phyloP scores from a whole-genome alignment of 2,329 filamentous ascomycete genomes.

The Penicillium freii region DNA sequence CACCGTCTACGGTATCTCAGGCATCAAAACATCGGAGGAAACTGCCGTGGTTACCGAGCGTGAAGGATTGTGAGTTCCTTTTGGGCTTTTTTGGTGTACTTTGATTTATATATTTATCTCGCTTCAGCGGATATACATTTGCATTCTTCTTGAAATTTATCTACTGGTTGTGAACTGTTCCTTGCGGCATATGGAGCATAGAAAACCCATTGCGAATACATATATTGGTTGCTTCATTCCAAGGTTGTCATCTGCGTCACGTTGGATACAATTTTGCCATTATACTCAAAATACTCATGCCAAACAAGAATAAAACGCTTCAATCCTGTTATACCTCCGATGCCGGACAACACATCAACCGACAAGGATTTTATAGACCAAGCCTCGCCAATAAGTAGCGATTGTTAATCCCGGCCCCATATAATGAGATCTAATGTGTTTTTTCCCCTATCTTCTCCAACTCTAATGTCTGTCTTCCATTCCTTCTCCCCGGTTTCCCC shows the following conservation, averaged over 20 bases:
- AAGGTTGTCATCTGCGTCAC: neutral
- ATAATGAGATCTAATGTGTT: neutral
- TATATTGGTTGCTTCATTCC: neutral
- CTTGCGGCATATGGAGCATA: neutral
- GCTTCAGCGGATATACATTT: neutral
- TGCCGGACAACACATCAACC: neutral
- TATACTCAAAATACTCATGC: neutral
- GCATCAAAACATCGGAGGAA: constrained; percentile 2
- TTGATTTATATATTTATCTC: neutral
- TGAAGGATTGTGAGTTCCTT: neutral
- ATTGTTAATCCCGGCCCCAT: neutral
- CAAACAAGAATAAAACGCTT: neutral
- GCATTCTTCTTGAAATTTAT: neutral
- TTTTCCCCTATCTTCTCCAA: neutral
- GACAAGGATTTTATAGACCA: neutral
- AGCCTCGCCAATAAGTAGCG: neutral
- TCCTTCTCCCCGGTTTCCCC: neutral
- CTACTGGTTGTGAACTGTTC: neutral
- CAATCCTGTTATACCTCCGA: neutral
- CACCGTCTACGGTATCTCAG: constrained; percentile 56
- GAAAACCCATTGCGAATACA: neutral
- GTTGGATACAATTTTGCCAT: neutral
- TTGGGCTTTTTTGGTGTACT: neutral
- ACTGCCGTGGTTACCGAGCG: neutral
- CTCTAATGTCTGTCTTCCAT: neutral